These are phyloP conservation scores for Umbellularia californica DNA, from an alignment of 164 flowering plant species.

Conservation along the genomic window DNA sequence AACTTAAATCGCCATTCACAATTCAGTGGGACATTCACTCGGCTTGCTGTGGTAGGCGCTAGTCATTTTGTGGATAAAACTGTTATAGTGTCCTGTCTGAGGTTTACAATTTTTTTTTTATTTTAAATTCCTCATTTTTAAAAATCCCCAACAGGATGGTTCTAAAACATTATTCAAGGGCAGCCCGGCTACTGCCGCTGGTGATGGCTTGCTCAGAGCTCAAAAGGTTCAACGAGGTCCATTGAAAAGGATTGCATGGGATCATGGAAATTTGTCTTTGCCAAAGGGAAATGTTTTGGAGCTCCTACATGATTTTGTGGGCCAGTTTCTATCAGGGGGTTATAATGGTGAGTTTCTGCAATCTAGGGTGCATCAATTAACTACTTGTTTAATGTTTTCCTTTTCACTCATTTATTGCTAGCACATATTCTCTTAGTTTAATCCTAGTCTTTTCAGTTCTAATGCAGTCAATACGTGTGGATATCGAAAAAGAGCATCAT, in stretches of 20 bases:
- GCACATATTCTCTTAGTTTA: conserved; percentile 12
- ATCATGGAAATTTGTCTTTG: conserved; percentile 47
- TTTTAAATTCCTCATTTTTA: background rate
- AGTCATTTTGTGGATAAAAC: conserved; percentile 1
- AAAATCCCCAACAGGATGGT: conserved; percentile 62
- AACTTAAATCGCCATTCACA: conserved; percentile 55
- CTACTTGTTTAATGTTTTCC: background rate
- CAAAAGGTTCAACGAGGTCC: conserved; percentile 55
- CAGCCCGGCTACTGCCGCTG: conserved; percentile 45
- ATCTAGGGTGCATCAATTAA: background rate
- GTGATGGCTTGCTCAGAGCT: conserved; percentile 35
- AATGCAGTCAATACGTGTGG: conserved; percentile 79
- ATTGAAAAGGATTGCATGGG: conserved; percentile 55
- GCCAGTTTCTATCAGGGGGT: conserved; percentile 80
- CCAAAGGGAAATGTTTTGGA: conserved; percentile 44
- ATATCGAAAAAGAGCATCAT: conserved; percentile 79
- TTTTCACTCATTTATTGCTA: background rate
- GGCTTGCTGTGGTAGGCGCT: conserved; percentile 56
- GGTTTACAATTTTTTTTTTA: background rate
- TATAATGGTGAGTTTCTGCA: conserved; percentile 60
- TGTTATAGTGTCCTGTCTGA: background rate
- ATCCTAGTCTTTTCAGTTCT: conserved; percentile 39
- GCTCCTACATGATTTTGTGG: conserved; percentile 58
- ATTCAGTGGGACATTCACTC: conserved; percentile 77
- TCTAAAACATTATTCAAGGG: conserved; percentile 74